Base-by-base conservation (phyloP, 2,329 filamentous ascomycete species). In the Penicillium sp. region DNA sequence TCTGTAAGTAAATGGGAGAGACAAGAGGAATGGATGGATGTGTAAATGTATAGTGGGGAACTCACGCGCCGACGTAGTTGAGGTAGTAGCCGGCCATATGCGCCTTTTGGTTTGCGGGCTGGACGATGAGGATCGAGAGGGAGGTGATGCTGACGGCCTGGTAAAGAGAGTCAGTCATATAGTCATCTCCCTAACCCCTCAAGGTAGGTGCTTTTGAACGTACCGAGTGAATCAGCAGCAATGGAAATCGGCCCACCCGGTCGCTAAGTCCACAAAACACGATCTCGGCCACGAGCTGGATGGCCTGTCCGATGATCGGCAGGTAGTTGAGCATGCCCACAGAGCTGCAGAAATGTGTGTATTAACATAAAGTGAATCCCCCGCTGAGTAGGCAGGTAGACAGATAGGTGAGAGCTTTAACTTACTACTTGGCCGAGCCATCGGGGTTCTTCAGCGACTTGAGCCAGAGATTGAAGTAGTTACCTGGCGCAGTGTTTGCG, bases 61-160 rank as follows among this genome's bases (percentile, higher is more conserved):
- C 55, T 45, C 46, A 62, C 60, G 60, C 54, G 47, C 55, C 60
- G 7, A 57, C 21, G 15, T 62, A 58, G 30, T 62, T 47, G 38
- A 62, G 56, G 19, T 58, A 62, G 35, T 56, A 62, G n/a, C 60
- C 60, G 7, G 48, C 60, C 60, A 62, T 62, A 44, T 62, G 57
- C 1, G 49, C 30, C n/a, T 52, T 31, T 30, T 62, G 29, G 49
- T 54, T 62, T 31, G 23, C 57, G 5, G 60, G 60, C 1, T 26
- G 60, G 21, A 62, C 48, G 3, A 54, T 52, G 13, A 62, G 55
- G 26, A 58, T 62, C 1, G 31, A 38, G 9, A 62, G 49, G 1
- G 60, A 58, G 1, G 55, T 44, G 3, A 62, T 58, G 30, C 58
- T 62, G 11, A 62, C 58, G 5, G 17, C 50, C 60, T 62, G 35